Evolutionary conservation across 140 eudicot species (phyloP), one percentile per base, ranked within the genome.

Genomic region (Flaveria floridana): DNA sequence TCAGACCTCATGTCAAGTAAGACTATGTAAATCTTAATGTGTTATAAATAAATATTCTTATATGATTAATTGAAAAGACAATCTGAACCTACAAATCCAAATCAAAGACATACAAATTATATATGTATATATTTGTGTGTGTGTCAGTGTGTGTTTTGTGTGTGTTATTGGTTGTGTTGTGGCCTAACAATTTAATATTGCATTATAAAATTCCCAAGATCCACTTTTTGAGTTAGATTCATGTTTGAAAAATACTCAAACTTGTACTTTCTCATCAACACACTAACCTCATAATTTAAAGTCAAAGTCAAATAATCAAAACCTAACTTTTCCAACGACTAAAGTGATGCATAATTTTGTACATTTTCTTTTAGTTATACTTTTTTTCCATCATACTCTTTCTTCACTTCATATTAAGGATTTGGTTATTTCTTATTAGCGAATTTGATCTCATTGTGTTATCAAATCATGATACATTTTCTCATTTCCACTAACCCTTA

Each of bases 191-290:
- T 67, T 68, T 21, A 74, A 74, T 74, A 74, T 68, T 25, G 28
- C 39, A 80, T 68, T 80, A 68, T 58, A 75, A 80, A 48, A 68
- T 75, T 69, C 59, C 50, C 68, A 37, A 75, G 84, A 80, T 80
- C 84, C 84, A 59, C 84, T 80, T 75, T 69, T 80, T 75, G 77
- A 80, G 84, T 80, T 75, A 42, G 68, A 80, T 74, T 37, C 51
- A 80, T 68, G 80, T 75, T 69, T 68, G 59, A 61, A 75, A 64
- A 68, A 75, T 74, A 75, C 52, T 71, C 73, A 5, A 50, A 65
- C 25, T 68, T 47, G 50, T 75, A 68, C 80, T 80, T 80, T 80
- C 19, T 20, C 71, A 21, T 80, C 46, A 75, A 70, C 57, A 75
- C 68, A 74, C 76, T 75, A 65, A 21, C 39, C 58, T 34, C 59